Evolutionary conservation across 176 grass and related monocot species (phyloP), one percentile per base, ranked within the genome.

Genomic region (Canna indica): DNA sequence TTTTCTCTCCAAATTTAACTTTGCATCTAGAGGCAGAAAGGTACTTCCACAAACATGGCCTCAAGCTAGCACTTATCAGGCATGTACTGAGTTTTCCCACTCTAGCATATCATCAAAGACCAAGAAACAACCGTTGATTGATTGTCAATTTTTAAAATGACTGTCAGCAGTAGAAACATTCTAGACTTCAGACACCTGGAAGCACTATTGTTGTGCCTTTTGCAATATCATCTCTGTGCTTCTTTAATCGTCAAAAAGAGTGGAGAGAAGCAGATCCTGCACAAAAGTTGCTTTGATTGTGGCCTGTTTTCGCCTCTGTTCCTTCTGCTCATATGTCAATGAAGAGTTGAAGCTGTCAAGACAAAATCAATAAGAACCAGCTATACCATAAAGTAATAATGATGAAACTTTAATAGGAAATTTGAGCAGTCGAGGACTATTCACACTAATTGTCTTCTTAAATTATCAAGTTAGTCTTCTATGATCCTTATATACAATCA

Each of bases 251-350:
- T 67, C 71, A 53, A 99, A 93, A 68, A 99, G 65, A 75, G 94
- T 85, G 47, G 89, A 88, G 17, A 99, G 84, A 80, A 99, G 77
- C 36, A 99, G 42, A 56, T 85, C 82, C 81, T 90, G 90, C 69
- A 90, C 82, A 74, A 99, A 99, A 38, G 34, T 73, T 62, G 94
- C 94, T 84, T 86, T 90, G 46, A 83, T 73, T 5, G 77, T 78
- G 46, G 78, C 94, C 76, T 99, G 94, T 58, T 89, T 96, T 72
- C 79, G 79, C 70, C 74, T 96, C 34, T 85, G 92, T 58, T 99
- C 94, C 85, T 84, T 87, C 69, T 99, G 86, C 77, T 99, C 94
- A 26, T 80, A 71, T 74, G 89, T 85, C 53, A 90, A 78, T 56
- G 90, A 86, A 11, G 73, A 73, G 65, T 88, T 87, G 54, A 83